Evolutionary conservation across 306 rosid genomes (phyloP).

Genomic region (Trifolium subterraneum): DNA sequence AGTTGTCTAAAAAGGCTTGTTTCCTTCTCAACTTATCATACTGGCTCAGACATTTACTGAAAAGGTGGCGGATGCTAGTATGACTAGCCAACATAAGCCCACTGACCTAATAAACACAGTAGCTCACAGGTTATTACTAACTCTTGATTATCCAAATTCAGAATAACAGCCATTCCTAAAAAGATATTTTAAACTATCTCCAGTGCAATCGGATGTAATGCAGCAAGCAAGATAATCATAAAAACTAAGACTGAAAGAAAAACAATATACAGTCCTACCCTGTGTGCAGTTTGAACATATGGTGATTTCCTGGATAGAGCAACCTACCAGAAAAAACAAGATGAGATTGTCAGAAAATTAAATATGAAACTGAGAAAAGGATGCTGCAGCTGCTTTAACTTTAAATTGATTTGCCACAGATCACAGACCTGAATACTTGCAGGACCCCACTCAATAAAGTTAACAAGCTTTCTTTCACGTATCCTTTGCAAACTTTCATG

Average conservation of each 20-base stretch:
- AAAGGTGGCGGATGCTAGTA: slow-evolving; percentile 96
- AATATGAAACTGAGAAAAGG: slow-evolving; percentile 21
- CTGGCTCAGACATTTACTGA: slow-evolving; percentile 97
- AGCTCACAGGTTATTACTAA: slow-evolving; percentile 39
- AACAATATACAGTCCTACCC: slow-evolving; percentile 55
- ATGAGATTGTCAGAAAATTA: slow-evolving; percentile 29
- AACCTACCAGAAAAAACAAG: slow-evolving; percentile 57
- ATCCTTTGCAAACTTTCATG: slow-evolving; percentile 99
- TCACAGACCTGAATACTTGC: slow-evolving; percentile 92
- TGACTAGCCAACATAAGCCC: slow-evolving; percentile 99
- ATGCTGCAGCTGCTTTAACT: slow-evolving; percentile 31
- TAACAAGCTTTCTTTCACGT: slow-evolving; percentile 97
- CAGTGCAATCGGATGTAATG: slow-evolving; percentile 23
- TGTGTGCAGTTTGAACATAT: slow-evolving; percentile 97
- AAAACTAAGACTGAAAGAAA: slow-evolving; percentile 17
- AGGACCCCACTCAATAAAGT: slow-evolving; percentile 99
- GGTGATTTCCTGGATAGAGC: slow-evolving; percentile 98
- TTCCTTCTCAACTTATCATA: slow-evolving; percentile 93
- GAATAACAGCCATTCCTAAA: neutral
- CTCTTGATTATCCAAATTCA: slow-evolving; percentile 17
- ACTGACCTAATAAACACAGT: slow-evolving; percentile 72
- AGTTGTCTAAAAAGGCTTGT: slow-evolving; percentile 97
- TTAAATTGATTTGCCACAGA: slow-evolving; percentile 29
- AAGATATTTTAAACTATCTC: neutral
- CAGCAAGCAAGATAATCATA: slow-evolving; percentile 13